Base-by-base conservation (phyloP, 1,284 basidiomycete genomes). In the Afroboletus lepidellus region DNA sequence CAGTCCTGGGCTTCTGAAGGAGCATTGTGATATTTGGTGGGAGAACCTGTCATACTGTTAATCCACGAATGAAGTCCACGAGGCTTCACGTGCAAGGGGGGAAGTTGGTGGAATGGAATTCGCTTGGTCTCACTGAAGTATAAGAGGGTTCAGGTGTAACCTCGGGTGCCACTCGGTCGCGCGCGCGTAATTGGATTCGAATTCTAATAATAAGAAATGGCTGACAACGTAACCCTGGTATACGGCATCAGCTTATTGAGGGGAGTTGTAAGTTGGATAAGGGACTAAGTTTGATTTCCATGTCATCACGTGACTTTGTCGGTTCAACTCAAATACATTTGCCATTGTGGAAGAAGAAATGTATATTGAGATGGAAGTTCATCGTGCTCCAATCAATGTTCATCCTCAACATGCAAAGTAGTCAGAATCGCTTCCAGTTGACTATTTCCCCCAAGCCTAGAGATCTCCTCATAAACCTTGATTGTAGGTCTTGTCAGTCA, bases 391-490 rank as follows among this genome's bases (percentile, higher is more conserved):
- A 43, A 36, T 48, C 39, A 41, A 9, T 25, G 38, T 16, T 54
- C 54, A 32, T 54, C 57, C 15, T 57, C 52, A 15, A 67, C 66
- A 33, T 69, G 67, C 8, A 70, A 46, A 3, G 54, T 7, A 41
- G 41, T 51, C 41, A 71, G 34, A 44, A 71, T 69, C 6, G 43
- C 57, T 3, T 69, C 69, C 3, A 67, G 60, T 12, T 64, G 56
- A 32, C 37, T 36, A 23, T 67, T 67, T 1, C 69, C 69, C 2
- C 66, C 65, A 5, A 71, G 60, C 21, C 54, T 54, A 8, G 38
- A 25, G 5, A 67, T 64, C 46, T 69, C 69, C 12, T 46, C 42
- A 6, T 37, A 50, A 29, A 69, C 55, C 64, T 85, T 45, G 27
- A 32, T 12, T 8, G 7, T 46, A 3, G 61, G 33, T 9, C 11